Evolutionary conservation across 164 flowering plant genomes (phyloP).

Genomic region (Liquidambar formosana): DNA sequence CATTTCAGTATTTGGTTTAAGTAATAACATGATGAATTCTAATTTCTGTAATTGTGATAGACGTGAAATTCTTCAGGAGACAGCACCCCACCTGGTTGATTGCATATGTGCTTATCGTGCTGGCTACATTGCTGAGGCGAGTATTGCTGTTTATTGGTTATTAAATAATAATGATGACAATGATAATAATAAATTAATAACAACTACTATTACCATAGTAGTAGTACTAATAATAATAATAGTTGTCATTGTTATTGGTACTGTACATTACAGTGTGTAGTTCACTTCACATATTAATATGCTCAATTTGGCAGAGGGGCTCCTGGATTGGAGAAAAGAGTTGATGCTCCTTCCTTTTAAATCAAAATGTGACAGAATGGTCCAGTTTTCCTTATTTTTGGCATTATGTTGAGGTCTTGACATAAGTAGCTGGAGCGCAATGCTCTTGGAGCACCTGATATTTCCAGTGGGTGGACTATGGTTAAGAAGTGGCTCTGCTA

Average conservation of each 20-base stretch:
- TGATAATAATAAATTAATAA: no score
- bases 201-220: neutral
- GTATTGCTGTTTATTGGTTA: constrained; percentile 15
- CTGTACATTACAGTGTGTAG: neutral
- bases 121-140: constrained; percentile 85
- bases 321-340: neutral
- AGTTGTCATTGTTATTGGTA: neutral
- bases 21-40: neutral
- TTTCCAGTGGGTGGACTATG: neutral
- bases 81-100: constrained; percentile 66
- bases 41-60: constrained; percentile 33
- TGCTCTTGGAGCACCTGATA: neutral
- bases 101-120: constrained; percentile 79
- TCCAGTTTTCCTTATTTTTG: neutral
- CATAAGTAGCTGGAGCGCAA: neutral
- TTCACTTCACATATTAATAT: neutral
- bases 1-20: neutral
- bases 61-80: constrained; percentile 83
- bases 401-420: neutral
- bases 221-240: neutral
- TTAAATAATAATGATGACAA: no score
- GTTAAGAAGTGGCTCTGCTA: neutral
- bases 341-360: neutral
- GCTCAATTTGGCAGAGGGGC: neutral
- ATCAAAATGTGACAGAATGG: neutral